Evolutionary conservation across 257 asterid genomes (phyloP).

Genomic region (Solanum etuberosum): DNA sequence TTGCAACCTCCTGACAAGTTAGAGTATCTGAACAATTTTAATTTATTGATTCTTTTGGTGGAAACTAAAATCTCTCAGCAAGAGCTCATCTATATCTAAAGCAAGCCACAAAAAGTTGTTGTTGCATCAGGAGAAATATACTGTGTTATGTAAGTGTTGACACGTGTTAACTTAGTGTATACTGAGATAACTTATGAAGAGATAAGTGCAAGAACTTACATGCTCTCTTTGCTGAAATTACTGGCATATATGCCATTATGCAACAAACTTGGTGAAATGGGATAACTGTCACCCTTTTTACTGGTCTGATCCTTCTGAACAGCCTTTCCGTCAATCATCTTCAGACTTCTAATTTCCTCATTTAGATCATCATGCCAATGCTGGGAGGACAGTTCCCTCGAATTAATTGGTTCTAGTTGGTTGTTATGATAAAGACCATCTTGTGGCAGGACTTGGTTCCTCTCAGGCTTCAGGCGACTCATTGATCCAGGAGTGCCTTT

Average conservation of each 20-base stretch:
- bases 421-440: conserved; percentile 32
- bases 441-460: conserved; percentile 88
- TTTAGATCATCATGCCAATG: conserved; percentile 70
- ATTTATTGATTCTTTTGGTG: not conserved
- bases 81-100: not conserved
- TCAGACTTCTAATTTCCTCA: conserved; percentile 51
- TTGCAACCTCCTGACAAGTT: not conserved
- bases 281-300: conserved; percentile 36
- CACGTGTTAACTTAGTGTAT: not conserved
- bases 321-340: conserved; percentile 29
- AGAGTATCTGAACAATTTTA: not conserved
- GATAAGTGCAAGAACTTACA: conserved; percentile 38
- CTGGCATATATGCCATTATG: conserved; percentile 47
- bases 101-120: not conserved
- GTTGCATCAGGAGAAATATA: not conserved
- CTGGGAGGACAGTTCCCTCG: conserved; percentile 28
- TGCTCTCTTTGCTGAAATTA: conserved; percentile 51
- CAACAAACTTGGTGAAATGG: conserved; percentile 86
- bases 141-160: not conserved
- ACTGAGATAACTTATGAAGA: not conserved
- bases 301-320: conserved; percentile 30
- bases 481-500: conserved; percentile 60
- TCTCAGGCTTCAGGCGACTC: conserved; percentile 57
- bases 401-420: conserved; percentile 23
- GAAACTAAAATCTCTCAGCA: not conserved